These are phyloP conservation scores for Tylopilus vinaceipallidus DNA, from an alignment of 768 basidiomycete genomes.

Conservation along the genomic window DNA sequence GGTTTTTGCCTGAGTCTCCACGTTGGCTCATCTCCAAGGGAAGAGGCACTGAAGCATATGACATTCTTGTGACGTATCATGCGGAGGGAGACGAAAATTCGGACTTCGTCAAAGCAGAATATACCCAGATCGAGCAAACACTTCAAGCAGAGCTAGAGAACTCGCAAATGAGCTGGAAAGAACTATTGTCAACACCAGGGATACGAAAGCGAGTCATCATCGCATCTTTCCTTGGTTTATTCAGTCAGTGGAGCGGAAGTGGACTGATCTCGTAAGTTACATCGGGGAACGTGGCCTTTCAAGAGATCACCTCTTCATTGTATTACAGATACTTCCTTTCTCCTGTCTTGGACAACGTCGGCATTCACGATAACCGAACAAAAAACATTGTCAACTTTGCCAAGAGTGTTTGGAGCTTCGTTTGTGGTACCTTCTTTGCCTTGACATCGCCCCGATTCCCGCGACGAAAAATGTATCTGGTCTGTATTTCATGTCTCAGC, in stretches of 20 bases:
- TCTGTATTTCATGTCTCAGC: neutral
- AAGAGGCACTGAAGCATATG: slow-evolving; percentile 45
- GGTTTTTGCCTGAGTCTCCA: slow-evolving; percentile 62
- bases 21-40: slow-evolving; percentile 63
- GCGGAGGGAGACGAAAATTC: slow-evolving; percentile 52
- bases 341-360: slow-evolving; percentile 15
- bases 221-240: slow-evolving; percentile 15
- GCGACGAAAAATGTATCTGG: slow-evolving; percentile 17
- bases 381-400: slow-evolving; percentile 18
- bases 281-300: no score
- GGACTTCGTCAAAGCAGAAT: slow-evolving; percentile 59
- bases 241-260: slow-evolving; percentile 14
- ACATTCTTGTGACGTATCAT: slow-evolving; percentile 54
- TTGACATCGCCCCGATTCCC: slow-evolving; percentile 14
- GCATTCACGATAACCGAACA: slow-evolving; percentile 19
- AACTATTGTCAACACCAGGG: slow-evolving; percentile 7
- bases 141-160: slow-evolving; percentile 33
- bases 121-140: slow-evolving; percentile 53
- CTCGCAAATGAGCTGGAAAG: neutral
- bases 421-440: slow-evolving; percentile 2
- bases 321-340: slow-evolving; percentile 9
- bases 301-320: rapidly evolving
- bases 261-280: slow-evolving; percentile 13
- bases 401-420: slow-evolving; percentile 9
- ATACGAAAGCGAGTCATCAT: slow-evolving; percentile 16